Evolutionary conservation across 2,329 filamentous ascomycete genomes (phyloP), one percentile per base, ranked within the genome.

Genomic region (Neonectria ditissima): DNA sequence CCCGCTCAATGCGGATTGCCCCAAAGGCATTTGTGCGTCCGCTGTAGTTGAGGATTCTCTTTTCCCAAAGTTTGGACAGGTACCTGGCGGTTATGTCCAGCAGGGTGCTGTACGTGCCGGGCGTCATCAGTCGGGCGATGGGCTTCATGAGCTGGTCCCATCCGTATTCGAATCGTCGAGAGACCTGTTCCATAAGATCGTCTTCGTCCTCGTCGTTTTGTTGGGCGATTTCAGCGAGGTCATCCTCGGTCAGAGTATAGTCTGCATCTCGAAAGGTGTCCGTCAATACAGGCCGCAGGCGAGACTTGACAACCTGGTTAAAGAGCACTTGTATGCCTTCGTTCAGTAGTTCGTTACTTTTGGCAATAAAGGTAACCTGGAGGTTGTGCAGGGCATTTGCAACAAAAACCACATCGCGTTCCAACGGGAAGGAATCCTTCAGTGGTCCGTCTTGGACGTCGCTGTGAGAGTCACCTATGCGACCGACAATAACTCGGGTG

Each of bases 181-280:
- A 86, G 16, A 97, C 93, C 44, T 91, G 81, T 64, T 94, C 91
- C n/a, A 86, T 77, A 2, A 84, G 73, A 64, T 82, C 82, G 54
- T 83, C 84, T 70, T 87, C 84, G 26, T 84, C 80, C 62, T 86
- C 82, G 22, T 86, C 85, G 61, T 84, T 82, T 62, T 85, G 82
- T 47, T 82, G 80, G 8, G 86, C 86, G 7, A 85, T 76, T 26
- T 89, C 87, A 10, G 80, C 81, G 13, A 90, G 76, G 56, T 91
- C 88, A 44, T 89, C 86, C 65, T 90, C 86, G 1, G 84, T 84
- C 4, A 93, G 82, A 9, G 88, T 86, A 80, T 99, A 99, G 79
- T 97, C 94, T 22, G 92, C 88, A 73, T 98, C 95, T 45, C 94
- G 91, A 84, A 98, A 98, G 0, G 94, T 90, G 62, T 99, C 95